phyloP scores from a whole-genome alignment of 1,284 basidiomycete species.

The Pseudozyma tsukubaensis region DNA sequence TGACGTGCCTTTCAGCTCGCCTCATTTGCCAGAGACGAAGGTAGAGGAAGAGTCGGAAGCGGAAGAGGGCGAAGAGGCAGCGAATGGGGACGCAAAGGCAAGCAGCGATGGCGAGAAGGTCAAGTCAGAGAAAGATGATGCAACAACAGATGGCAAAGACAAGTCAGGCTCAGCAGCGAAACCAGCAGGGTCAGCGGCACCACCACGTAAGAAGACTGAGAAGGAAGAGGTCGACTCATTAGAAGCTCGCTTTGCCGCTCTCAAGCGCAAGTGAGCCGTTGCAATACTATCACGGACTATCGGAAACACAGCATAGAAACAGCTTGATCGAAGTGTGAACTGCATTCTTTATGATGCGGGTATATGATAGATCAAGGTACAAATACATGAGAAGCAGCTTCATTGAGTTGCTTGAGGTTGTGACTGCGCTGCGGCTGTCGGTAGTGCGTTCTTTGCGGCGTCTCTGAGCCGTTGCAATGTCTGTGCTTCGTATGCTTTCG shows the following conservation, averaged over 20 bases:
- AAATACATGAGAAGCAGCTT: conserved; percentile 6
- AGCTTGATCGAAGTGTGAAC: background rate
- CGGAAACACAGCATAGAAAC: background rate
- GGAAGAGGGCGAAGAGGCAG: conserved; percentile 9
- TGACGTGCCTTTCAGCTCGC: conserved; percentile 50
- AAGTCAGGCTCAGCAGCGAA: conserved; percentile 9
- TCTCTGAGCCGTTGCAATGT: conserved; percentile 32
- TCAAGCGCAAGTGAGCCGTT: conserved; percentile 31
- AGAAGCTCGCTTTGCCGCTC: conserved; percentile 50
- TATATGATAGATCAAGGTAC: conserved; percentile 18
- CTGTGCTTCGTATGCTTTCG: conserved; percentile 29
- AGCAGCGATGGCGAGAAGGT: conserved; percentile 10
- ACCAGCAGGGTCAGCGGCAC: conserved; percentile 11
- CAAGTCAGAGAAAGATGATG: conserved; percentile 15
- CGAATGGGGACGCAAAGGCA: background rate
- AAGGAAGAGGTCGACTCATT: conserved; percentile 47
- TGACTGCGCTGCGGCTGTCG: background rate
- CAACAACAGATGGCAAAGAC: conserved; percentile 13
- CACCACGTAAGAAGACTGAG: conserved; percentile 27
- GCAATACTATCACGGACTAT: background rate
- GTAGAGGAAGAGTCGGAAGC: conserved; percentile 9
- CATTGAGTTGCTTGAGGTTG: conserved; percentile 26
- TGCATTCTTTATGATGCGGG: background rate
- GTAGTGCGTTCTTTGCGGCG: conserved; percentile 15
- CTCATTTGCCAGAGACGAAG: conserved; percentile 38